These are phyloP conservation scores for Ilyonectria mors-panacis DNA, from an alignment of 2,329 filamentous ascomycete species.

Conservation along the genomic window DNA sequence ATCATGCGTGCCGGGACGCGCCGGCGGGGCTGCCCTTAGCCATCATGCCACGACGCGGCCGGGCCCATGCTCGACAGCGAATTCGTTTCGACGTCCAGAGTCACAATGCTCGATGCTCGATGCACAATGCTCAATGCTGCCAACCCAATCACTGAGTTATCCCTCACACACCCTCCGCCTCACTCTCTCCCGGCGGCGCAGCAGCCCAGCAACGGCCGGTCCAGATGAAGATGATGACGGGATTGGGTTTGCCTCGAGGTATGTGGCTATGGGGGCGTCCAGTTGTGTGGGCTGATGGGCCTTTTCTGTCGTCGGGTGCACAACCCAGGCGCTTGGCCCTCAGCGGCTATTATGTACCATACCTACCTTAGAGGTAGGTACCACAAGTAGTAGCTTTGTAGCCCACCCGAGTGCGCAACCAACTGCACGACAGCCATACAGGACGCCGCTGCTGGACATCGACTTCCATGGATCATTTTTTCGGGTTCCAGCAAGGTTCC, in stretches of 20 bases:
- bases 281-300: conserved; percentile 25
- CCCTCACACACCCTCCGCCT: neutral
- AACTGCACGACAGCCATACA: conserved; percentile 1
- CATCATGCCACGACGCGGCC: conserved; percentile 47
- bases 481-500: neutral
- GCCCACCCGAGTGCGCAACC: neutral
- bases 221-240: conserved; percentile 17
- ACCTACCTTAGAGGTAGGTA: too few relatives aligned
- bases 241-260: conserved; percentile 27
- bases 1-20: conserved; percentile 45
- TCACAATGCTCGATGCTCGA: neutral
- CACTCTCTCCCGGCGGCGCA: neutral
- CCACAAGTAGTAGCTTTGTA: neutral
- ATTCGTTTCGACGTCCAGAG: neutral
- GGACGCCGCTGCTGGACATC: neutral
- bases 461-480: neutral
- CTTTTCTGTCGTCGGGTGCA: conserved; percentile 15
- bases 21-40: conserved; percentile 38
- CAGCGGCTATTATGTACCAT: conserved; percentile 39
- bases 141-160: neutral
- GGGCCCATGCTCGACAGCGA: conserved; percentile 20
- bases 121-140: neutral
- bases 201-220: conserved; percentile 14
- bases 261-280: conserved; percentile 23
- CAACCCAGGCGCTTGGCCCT: conserved; percentile 27